Evolutionary conservation across 202 grass and related monocot species (phyloP).

Genomic region (Cymbopogon flexuosus): DNA sequence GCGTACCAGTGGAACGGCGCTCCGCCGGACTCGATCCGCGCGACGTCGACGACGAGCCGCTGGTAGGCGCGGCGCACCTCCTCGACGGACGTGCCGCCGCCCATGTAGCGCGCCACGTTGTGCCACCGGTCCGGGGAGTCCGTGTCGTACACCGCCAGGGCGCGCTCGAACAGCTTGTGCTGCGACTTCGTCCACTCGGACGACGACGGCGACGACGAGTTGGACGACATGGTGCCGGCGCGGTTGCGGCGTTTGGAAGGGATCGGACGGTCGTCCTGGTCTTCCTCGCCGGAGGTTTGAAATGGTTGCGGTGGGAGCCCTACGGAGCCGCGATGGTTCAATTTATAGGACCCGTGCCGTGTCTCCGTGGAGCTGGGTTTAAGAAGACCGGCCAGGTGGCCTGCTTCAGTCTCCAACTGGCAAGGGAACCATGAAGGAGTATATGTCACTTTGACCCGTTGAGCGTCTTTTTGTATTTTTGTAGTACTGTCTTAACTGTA

Average conservation of each 20-base stretch:
- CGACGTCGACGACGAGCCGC: constrained; percentile 35
- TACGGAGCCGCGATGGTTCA: neutral
- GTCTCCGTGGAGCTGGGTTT: neutral
- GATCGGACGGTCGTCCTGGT: neutral
- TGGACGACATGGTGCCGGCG: neutral
- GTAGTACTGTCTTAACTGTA: neutral
- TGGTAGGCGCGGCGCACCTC: constrained; percentile 53
- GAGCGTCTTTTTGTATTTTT: neutral
- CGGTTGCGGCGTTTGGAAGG: too few species aligned
- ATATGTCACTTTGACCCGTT: neutral
- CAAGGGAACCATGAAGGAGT: neutral
- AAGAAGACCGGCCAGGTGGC: neutral
- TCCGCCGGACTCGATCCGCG: constrained; percentile 36
- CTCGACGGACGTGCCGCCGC: constrained; percentile 41
- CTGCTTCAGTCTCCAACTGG: neutral
- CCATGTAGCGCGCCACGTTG: constrained; percentile 53
- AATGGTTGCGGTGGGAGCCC: neutral
- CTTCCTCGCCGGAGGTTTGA: neutral
- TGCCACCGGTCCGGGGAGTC: constrained; percentile 60
- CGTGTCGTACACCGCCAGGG: constrained; percentile 46
- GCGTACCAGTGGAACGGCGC: constrained; percentile 41
- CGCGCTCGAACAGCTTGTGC: constrained; percentile 57
- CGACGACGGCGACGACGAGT: neutral
- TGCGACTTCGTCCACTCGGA: constrained; percentile 38
- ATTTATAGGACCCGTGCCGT: constrained; percentile 15